Evolutionary conservation across 352 stramenopile genomes (phyloP), one percentile per base, ranked within the genome.

Genomic region (Globisporangium mamillatum): DNA sequence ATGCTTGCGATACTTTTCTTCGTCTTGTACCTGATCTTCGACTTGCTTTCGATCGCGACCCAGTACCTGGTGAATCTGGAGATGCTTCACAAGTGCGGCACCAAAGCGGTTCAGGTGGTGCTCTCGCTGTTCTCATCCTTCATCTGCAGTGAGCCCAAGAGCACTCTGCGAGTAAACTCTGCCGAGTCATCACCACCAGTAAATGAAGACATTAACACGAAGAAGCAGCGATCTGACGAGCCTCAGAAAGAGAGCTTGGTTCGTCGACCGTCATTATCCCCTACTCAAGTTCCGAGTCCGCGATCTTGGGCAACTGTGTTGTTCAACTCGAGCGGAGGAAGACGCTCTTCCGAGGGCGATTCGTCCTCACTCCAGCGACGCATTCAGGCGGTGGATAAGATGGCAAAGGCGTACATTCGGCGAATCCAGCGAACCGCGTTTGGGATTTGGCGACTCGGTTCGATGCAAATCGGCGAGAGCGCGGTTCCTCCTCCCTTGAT

Each of bases 1-100:
- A 67, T 68, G 25, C 48, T 82, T 10, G 55, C 75, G 16, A 57
- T 79, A 56, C 36, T 72, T 14, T 55, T 81, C 14, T 72, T 69
- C 24, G 68, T 75, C 22, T 16, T 68, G 12, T 78, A 76, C 55
- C 29, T 81, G 27, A 38, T 55, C 24, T 41, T 81, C 29, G 71
- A 78, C 32, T 29, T 76, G 12, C 38, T 71, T 20, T 48, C 68
- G 12, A 67, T 72, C 1, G 61, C 36, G 24, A 46, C 71, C 32
- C 68, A 53, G 3, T 57, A 68, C 56, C 8, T 66, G 6, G 38
- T 44, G 8, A 38, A 16, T 25, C 27, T 63, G n/a, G 20, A 66
- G 1, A 24, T 18, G 3, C 24, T 58, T 12, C 67, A 6, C 29
- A 27, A 24, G 12, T 38, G 8, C n/a, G 32, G 41, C 25, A 27